Conservation (phyloP, 768 basidiomycete genomes). For the Collybia sordida region DNA sequence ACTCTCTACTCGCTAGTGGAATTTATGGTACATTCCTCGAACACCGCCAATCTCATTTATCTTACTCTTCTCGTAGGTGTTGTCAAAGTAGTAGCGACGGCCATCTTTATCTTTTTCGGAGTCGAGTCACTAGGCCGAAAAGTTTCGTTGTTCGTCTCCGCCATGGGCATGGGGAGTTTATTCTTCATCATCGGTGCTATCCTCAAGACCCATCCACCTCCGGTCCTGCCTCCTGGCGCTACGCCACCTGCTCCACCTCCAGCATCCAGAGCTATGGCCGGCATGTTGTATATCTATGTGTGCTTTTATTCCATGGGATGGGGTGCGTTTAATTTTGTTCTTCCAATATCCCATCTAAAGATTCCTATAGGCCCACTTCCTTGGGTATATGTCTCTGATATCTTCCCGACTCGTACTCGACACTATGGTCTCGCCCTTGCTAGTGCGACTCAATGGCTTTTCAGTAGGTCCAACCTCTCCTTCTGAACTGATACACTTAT, state of each 20-base stretch:
- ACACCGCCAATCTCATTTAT: not conserved
- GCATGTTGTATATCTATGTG: slow-evolving; percentile 82
- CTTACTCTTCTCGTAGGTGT: slow-evolving; percentile 28
- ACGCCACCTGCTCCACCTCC: slow-evolving; percentile 32
- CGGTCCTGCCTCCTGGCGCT: slow-evolving; percentile 20
- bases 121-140: slow-evolving; percentile 73
- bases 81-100: slow-evolving; percentile 67
- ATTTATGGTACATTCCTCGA: slow-evolving; percentile 43
- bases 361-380: slow-evolving; percentile 35
- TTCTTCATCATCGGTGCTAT: slow-evolving; percentile 90
- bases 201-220: slow-evolving; percentile 73
- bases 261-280: slow-evolving; percentile 79
- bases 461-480: slow-evolving; percentile 41
- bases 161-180: slow-evolving; percentile 74
- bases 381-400: slow-evolving; percentile 74
- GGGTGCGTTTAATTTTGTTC: slow-evolving; percentile 39
- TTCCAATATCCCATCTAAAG: not conserved
- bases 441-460: slow-evolving; percentile 81
- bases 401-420: slow-evolving; percentile 83
- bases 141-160: slow-evolving; percentile 68
- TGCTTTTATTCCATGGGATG: slow-evolving; percentile 86
- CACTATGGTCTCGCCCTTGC: slow-evolving; percentile 79
- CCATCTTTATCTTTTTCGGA: slow-evolving; percentile 65
- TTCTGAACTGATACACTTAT: slow-evolving; percentile 14
- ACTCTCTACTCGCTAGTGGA: slow-evolving; percentile 70